Evolutionary conservation across 495 filamentous ascomycete genomes (phyloP), one percentile per base, ranked within the genome.

Genomic region (Letharia lupina): DNA sequence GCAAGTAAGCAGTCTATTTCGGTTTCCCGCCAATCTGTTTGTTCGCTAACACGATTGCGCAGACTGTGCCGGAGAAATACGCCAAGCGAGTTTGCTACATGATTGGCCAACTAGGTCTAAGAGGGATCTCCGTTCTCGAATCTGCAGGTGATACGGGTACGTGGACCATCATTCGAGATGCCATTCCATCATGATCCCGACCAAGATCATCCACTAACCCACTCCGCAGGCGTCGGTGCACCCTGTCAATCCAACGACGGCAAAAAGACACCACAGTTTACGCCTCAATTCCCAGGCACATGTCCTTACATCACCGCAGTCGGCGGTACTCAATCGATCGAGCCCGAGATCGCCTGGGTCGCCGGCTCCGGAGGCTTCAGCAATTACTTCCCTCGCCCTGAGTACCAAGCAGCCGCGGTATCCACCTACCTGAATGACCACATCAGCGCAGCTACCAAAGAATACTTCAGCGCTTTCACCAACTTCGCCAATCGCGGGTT

Each of bases 241-340:
- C 79, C 80, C 10, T 90, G 87, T 73, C 73, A 83, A 63, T 77
- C 83, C 57, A 82, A 81, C 65, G 82, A 86, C 67, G 86, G 84
- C 58, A 81, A 80, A 64, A 87, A 84, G 67, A 78, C 79, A 0
- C 80, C 81, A 2, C 76, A 80, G 47, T 89, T 88, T 77, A 77
- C 80, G 56, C 82, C 86, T 33, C 78, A 74, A 18, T 89, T 89
- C 78, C 87, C 87, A 0, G 86, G 79, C 0, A 77, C 80, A 39
- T 89, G 87, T 73, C 87, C 87, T 12, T 90, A 81, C 62, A 77
- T 89, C 28, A 90, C 87, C 0, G 71, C 85, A 3, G 86, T 88
- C 12, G 84, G 87, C n/a, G 87, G 83, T 35, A 88, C 86, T 8
- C 71, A 77, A 18, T 71, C 72, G 60, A 72, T 83, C 37, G 72